Evolutionary conservation across 2,329 filamentous ascomycete species (phyloP), one percentile per base, ranked within the genome.

Genomic region (Xylaria sp.): DNA sequence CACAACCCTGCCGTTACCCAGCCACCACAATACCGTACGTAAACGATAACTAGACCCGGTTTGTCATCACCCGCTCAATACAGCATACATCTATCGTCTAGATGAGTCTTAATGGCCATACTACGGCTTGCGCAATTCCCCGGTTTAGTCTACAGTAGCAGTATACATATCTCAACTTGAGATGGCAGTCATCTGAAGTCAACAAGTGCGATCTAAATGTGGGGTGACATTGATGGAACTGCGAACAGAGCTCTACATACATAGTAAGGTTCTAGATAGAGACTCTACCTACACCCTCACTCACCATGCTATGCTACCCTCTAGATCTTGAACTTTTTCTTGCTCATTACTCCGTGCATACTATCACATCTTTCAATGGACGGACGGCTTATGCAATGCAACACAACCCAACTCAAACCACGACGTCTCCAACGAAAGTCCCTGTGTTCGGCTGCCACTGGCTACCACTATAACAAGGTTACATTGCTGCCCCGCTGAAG

Each of bases 401-500:
- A 71, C 69, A 62, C 67, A 53, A 61, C 67, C 64, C 56, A 59
- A 64, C 48, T 51, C 61, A 56, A 55, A 56, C 64, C 64, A 64
- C 57, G 64, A 59, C 55, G 34, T 42, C 68, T 70, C 70, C 68
- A 68, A 70, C 62, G 55, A 59, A 45, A 54, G 34, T 47, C 56
- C 59, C 50, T 71, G 59, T 70, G 64, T 68, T 59, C 51, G n/a
- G 39, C 57, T 50, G 54, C 64, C 60, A 70, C 68, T 72, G 68
- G 65, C 53, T 68, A 54, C 61, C 45, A 53, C n/a, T 66, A 62
- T 59, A 64, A 11, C 48, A 56, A 64, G 62, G 69, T 71, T 55
- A 57, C 58, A 64, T 66, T 42, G 58, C 50, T 61, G 34, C n/a
- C 64, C 64, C 64, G 59, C 48, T 53, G 39, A 64, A 58, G 68